Base-by-base conservation (phyloP, 192 early-diverging fungal genomes). In the Coemansia sp. region DNA sequence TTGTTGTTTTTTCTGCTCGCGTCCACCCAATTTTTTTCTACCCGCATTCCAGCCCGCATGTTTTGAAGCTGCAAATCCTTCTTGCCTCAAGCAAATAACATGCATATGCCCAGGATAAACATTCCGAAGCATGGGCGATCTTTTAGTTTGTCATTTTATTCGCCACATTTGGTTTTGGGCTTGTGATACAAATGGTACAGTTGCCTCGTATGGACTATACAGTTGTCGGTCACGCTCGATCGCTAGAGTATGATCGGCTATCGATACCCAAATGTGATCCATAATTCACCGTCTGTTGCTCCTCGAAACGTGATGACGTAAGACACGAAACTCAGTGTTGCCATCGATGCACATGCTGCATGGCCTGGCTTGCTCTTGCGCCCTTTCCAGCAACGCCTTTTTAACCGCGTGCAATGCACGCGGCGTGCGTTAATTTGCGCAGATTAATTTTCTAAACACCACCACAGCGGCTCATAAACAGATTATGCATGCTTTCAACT, bases 1-100 rank as follows among this genome's bases (percentile, higher is more conserved):
- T 49, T 60, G 42, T 60, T 60, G 38, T 23, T 37, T n/a, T 19
- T 21, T 60, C 17, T 57, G 26, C 54, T 34, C 22, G 23, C 44
- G 47, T 23, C 47, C 40, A 42, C 40, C 40, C 40, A 42, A 42
- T 15, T 15, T 42, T 42, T 40, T 44, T 44, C 40, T 15, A 44
- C 40, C 14, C 14, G 40, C 40, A 44, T 44, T n/a, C 40, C 40
- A n/a, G 40, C 40, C 40, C 11, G 11, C 14, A 15, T 44, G 40
- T 44, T 44, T 44, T 44, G 40, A 34, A 34, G 40, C 15, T 44
- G 40, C 40, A 44, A 44, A 44, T 44, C 40, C 11, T 44, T 44
- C 40, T 44, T 42, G 40, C 15, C 40, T 42, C 40, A 42, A 42
- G 7, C 10, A 40, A 8, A 40, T 40, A 8, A n/a, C n/a, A n/a